Evolutionary conservation across 345 rosid genomes (phyloP).

Genomic region (Linum tenue): DNA sequence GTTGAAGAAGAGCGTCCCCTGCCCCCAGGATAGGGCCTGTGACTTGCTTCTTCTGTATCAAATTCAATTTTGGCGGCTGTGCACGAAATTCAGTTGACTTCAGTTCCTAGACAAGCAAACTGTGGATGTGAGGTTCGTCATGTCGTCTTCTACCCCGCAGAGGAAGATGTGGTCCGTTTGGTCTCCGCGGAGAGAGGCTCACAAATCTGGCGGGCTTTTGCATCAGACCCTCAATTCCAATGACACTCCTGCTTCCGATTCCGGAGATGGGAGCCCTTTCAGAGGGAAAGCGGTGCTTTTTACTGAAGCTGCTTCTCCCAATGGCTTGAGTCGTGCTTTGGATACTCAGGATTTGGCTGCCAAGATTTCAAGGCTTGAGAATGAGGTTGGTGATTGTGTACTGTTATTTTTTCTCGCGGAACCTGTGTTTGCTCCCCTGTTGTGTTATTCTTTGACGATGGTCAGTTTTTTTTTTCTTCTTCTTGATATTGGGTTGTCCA

Average conservation of each 20-base stretch:
- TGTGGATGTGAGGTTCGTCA: conserved; percentile 18
- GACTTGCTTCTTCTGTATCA: conserved; percentile 12
- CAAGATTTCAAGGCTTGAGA: conserved; percentile 57
- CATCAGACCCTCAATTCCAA: conserved; percentile 26
- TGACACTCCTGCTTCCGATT: conserved; percentile 3
- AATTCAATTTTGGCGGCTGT: conserved; percentile 19
- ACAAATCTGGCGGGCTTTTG: conserved; percentile 27
- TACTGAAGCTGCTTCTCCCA: conserved; percentile 40
- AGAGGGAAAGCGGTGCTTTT: conserved; percentile 40
- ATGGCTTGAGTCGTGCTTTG: conserved; percentile 24
- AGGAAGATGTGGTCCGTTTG: conserved; percentile 59
- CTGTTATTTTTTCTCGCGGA: background rate
- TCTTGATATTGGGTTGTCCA: too few relatives aligned
- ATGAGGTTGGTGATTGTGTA: conserved; percentile 40
- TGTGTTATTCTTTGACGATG: too few relatives aligned
- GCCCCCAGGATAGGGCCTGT: background rate
- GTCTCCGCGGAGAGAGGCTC: conserved; percentile 37
- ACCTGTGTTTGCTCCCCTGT: too few relatives aligned
- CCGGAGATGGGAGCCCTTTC: conserved; percentile 23
- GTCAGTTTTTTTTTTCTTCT: too few relatives aligned
- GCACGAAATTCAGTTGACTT: background rate
- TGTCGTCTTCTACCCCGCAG: conserved; percentile 65
- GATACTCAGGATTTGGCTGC: conserved; percentile 33
- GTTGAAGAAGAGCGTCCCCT: background rate
- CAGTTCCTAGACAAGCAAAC: background rate